Base-by-base conservation (phyloP, 345 rosid species). In the Populus nigra region DNA sequence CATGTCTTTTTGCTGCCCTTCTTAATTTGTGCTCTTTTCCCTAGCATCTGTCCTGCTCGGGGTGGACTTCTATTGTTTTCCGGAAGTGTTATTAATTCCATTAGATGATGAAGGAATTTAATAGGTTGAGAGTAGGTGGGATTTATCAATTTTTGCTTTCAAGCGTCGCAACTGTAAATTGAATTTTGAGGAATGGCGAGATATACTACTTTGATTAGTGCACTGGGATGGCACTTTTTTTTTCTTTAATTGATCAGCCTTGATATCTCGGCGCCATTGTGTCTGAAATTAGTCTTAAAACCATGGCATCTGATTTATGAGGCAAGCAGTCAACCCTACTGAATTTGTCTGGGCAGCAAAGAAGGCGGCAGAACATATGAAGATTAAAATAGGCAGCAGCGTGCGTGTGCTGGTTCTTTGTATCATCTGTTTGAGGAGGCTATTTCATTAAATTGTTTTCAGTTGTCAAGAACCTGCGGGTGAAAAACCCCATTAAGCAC, bases 121-220 rank as follows among this genome's bases (percentile, higher is more conserved):
- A 71, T 81, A 74, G 84, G 84, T 75, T 63, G 55, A 76, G 81
- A 43, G 57, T 47, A 33, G 81, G 83, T 83, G 85, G 67, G 87
- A 79, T 79, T 71, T 77, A 23, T 77, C 53, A 75, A 41, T 76
- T 53, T 81, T 86, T 79, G 73, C 79, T 72, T 80, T 73, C 77
- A 72, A 75, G 57, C 75, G 83, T 82, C 88, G 79, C 80, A 76
- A 82, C 88, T 89, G 88, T 89, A 84, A 31, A 80, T 79, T 86
- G 79, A 77, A 83, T 78, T 84, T 84, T 80, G 85, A 74, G 87
- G 81, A 74, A 75, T 35, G 79, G 68, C 27, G 69, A 68, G 62
- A 59, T 76, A 79, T 71, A 77, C 68, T 41, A 45, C 63, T 82
- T 85, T 81, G 84, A 85, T 75, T 73, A 84, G 63, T 74, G 77